These are phyloP conservation scores for Phaffia rhodozyma DNA, from an alignment of 1,284 basidiomycete species.

Conservation along the genomic window DNA sequence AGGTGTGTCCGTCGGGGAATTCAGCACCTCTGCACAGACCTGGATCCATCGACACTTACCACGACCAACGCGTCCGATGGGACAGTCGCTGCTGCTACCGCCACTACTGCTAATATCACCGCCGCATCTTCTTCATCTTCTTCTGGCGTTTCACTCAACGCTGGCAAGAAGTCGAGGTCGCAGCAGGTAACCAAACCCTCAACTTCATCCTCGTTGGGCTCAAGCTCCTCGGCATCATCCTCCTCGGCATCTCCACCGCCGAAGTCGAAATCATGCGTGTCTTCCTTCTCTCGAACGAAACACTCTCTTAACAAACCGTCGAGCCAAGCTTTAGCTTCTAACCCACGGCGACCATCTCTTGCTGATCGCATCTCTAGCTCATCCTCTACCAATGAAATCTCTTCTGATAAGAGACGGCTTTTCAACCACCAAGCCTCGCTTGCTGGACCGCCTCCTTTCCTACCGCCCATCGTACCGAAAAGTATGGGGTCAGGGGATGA, in stretches of 20 bases:
- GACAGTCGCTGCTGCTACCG: too few relatives aligned
- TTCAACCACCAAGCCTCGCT: background rate
- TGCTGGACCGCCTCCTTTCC: background rate
- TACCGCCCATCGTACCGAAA: background rate
- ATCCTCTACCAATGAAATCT: too few relatives aligned
- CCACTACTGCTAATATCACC: too few relatives aligned
- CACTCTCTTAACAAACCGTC: background rate
- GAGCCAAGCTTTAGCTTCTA: background rate
- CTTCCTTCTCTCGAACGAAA: background rate
- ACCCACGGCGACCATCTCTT: background rate
- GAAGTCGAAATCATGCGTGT: background rate
- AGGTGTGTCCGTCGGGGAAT: conserved; percentile 3
- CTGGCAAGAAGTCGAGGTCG: too few relatives aligned
- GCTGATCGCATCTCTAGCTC: background rate
- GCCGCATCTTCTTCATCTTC: too few relatives aligned
- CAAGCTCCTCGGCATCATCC: background rate
- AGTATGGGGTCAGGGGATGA: background rate
- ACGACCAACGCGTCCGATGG: too few relatives aligned
- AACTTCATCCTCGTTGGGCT: background rate
- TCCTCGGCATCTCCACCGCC: background rate
- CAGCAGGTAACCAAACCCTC: background rate
- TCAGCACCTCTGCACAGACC: background rate
- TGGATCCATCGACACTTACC: too few relatives aligned
- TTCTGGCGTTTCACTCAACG: too few relatives aligned
- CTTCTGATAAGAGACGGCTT: background rate